These are phyloP conservation scores for Syncephalastrum monosporum DNA, from an alignment of 371 early-diverging fungal species.

Conservation along the genomic window DNA sequence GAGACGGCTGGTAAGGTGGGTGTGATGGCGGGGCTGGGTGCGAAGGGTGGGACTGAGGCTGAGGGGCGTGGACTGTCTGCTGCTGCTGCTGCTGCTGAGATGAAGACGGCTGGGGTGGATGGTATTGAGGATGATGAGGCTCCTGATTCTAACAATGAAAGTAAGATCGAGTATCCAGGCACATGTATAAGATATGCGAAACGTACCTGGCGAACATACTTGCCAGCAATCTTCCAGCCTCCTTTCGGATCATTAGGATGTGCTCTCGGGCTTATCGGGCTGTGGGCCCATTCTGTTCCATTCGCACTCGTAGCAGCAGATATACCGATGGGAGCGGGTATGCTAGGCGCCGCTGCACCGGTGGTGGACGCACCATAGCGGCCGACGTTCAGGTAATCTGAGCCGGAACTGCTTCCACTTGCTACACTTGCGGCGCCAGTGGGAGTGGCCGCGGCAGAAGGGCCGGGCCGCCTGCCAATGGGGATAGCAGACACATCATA, in stretches of 20 bases:
- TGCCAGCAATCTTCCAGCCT: constrained; percentile 25
- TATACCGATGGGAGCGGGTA: too few species aligned
- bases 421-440: too few species aligned
- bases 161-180: neutral
- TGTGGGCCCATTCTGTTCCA: constrained; percentile 12
- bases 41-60: neutral
- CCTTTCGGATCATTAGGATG: constrained; percentile 13
- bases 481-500: constrained; percentile 14
- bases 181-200: neutral
- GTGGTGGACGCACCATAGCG: neutral
- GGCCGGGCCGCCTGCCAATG: constrained; percentile 2
- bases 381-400: too few species aligned
- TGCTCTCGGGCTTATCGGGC: constrained; percentile 18
- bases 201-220: constrained; percentile 19
- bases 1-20: constrained; percentile 6
- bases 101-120: neutral
- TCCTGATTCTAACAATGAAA: neutral
- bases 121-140: constrained; percentile 8
- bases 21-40: neutral
- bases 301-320: constrained; percentile 4
- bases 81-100: constrained; percentile 5
- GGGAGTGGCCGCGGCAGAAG: neutral
- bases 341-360: neutral
- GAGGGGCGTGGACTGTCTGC: neutral
- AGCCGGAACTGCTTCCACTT: too few species aligned